Evolutionary conservation across 148 eudicot species (phyloP), one percentile per base, ranked within the genome.

Genomic region (Hydrangea macrophylla): DNA sequence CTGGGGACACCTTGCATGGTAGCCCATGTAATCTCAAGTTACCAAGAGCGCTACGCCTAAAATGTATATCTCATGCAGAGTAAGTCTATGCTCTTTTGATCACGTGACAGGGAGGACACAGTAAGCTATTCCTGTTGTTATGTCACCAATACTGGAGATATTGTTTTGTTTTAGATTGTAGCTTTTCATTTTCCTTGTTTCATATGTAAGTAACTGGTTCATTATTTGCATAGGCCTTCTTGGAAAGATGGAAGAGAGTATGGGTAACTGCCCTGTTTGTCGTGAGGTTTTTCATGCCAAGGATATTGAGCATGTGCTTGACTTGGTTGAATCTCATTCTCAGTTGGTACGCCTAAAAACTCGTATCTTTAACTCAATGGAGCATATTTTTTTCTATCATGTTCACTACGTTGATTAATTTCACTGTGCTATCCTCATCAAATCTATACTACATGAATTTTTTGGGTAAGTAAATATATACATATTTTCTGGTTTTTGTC

Each of bases 301-400:
- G 80, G 98, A 92, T 75, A 90, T 92, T 31, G 96, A 87, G 65
- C 98, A 92, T 55, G 94, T 90, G 79, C 88, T 92, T 67, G 80
- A 86, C 82, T 82, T 77, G 71, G 88, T 86, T 74, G 88, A 76
- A 64, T 76, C 86, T 72, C 72, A 42, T 75, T 70, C 78, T 70
- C 63, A 74, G 51, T 44, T 70, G 89, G 90, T 89, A 87, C 57
- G 87, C 69, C 35, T 32, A 65, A 30, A 71, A 42, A 56, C 55
- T 57, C 17, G 11, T 33, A 9, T 22, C 26, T 35, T 9, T 24
- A 20, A n/a, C 9, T 15, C 10, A 44, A 20, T 56, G 4, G 39
- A 67, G 35, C 27, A 26, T 11, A 15, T 68, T 15, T 15, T 18
- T 28, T n/a, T n/a, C n/a, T n/a, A n/a, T 37, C 20, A 18, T 18